phyloP scores from a whole-genome alignment of 257 asterid species.

The Verbascum thapsus region DNA sequence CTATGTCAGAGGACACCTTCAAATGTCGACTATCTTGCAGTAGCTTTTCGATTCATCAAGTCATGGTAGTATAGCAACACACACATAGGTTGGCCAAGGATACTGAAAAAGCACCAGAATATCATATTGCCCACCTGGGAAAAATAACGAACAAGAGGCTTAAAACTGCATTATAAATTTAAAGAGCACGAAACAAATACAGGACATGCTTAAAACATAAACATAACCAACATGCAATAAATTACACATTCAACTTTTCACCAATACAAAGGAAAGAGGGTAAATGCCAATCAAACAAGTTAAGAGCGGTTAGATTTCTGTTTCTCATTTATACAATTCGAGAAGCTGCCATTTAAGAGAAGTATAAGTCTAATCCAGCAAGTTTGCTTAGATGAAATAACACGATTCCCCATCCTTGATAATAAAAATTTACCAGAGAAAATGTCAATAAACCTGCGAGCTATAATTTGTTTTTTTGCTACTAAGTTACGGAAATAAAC shows the following conservation, averaged over 20 bases:
- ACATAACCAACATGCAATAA: background rate
- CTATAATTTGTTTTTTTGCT: background rate
- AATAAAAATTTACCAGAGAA: no score
- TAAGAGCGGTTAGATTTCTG: background rate
- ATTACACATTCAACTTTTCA: background rate
- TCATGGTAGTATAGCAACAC: conserved; percentile 91
- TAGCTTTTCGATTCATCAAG: conserved; percentile 80
- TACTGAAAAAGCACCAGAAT: conserved; percentile 90
- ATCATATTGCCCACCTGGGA: conserved; percentile 94
- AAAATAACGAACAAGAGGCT: background rate
- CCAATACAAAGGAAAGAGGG: background rate
- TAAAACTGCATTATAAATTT: background rate
- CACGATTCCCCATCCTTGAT: background rate
- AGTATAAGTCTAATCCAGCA: background rate
- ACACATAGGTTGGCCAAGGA: conserved; percentile 94
- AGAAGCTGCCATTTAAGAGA: background rate
- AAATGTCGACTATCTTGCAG: conserved; percentile 31
- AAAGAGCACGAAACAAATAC: background rate
- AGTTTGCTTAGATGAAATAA: background rate
- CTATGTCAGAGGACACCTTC: background rate
- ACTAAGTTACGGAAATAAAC: background rate
- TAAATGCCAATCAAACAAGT: no score
- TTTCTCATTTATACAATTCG: background rate
- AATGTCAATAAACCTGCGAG: conserved; percentile 4
- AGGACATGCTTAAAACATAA: background rate